These are phyloP conservation scores for Isatis tinctoria DNA, from an alignment of 345 rosid genomes.

Conservation along the genomic window DNA sequence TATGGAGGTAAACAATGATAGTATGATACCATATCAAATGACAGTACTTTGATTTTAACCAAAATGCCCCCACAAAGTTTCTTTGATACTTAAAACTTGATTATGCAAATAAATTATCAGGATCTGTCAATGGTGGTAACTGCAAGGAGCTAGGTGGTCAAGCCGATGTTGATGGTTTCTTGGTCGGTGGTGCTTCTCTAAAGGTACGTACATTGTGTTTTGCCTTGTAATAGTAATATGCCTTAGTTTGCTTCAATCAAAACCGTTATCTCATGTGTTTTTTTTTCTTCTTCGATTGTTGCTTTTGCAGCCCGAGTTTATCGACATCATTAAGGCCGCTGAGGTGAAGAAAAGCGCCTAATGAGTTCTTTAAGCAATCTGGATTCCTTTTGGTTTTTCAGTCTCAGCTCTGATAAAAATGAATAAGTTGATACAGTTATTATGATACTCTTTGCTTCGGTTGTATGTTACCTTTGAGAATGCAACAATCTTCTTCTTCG, in stretches of 20 bases:
- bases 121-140: conserved; percentile 80
- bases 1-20: conserved; percentile 68
- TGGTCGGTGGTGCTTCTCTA: conserved; percentile 89
- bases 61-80: not conserved
- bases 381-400: not conserved
- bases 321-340: conserved; percentile 35
- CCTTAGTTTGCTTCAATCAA: not conserved
- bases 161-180: conserved; percentile 82
- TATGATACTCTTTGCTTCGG: conserved; percentile 17
- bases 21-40: not conserved
- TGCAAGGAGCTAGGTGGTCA: conserved; percentile 75
- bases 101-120: conserved; percentile 29
- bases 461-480: conserved; percentile 14
- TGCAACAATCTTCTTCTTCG: not conserved
- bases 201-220: conserved; percentile 44
- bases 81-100: not conserved
- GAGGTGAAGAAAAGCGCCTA: conserved; percentile 36
- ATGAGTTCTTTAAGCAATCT: not conserved
- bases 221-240: not conserved
- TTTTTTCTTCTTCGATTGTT: not conserved
- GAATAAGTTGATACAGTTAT: conserved; percentile 18
- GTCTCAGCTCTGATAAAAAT: not conserved
- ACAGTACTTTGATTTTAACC: not conserved
- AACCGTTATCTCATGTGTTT: not conserved
- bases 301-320: conserved; percentile 31